Percentiles rank a stretch among this genome's conserved stretches.
Conservation (phyloP, 2,329 filamentous ascomycete species). For the Shiraia bambusicola region DNA sequence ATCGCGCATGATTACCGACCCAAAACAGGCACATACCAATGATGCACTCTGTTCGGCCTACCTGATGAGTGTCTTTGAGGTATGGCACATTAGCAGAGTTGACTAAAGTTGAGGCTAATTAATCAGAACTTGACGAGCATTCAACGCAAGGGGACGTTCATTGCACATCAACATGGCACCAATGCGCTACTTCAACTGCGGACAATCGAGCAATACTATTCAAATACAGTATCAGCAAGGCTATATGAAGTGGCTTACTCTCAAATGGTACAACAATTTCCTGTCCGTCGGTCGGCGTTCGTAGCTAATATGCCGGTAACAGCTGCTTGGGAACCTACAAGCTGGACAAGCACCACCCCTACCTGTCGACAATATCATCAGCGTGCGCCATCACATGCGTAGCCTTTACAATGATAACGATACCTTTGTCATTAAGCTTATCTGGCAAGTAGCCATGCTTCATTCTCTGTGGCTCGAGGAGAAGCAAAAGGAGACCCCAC, state of each 20-base stretch:
- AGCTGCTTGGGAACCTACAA: slow-evolving; percentile 32
- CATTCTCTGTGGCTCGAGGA: slow-evolving; percentile 32
- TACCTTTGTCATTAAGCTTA: slow-evolving; percentile 25
- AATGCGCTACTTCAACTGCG: slow-evolving; percentile 32
- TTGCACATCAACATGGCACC: slow-evolving; percentile 32
- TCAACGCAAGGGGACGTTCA: slow-evolving; percentile 21
- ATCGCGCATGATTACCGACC: slow-evolving; percentile 26
- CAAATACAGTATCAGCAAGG: slow-evolving; percentile 25
- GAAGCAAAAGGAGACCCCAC: slow-evolving; percentile 20
- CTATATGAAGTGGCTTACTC: slow-evolving; percentile 31
- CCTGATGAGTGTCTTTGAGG: slow-evolving; percentile 35
- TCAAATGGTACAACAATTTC: slow-evolving; percentile 27
- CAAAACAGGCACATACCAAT: slow-evolving; percentile 22
- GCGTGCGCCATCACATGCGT: slow-evolving; percentile 14
- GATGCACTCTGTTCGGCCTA: slow-evolving; percentile 30
- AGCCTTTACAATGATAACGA: slow-evolving; percentile 24
- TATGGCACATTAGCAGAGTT: slow-evolving; percentile 3
- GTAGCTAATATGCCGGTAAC: slow-evolving; percentile 16
- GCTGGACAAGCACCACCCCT: slow-evolving; percentile 25
- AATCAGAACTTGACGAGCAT: slow-evolving; percentile 26
- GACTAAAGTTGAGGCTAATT: background rate
- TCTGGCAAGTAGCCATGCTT: slow-evolving; percentile 25
- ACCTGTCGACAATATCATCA: slow-evolving; percentile 20
- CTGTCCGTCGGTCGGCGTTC: background rate
- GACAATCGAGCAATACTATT: slow-evolving; percentile 25